Evolutionary conservation across 2,329 filamentous ascomycete species (phyloP).

Genomic region (Aspergillus bombycis): DNA sequence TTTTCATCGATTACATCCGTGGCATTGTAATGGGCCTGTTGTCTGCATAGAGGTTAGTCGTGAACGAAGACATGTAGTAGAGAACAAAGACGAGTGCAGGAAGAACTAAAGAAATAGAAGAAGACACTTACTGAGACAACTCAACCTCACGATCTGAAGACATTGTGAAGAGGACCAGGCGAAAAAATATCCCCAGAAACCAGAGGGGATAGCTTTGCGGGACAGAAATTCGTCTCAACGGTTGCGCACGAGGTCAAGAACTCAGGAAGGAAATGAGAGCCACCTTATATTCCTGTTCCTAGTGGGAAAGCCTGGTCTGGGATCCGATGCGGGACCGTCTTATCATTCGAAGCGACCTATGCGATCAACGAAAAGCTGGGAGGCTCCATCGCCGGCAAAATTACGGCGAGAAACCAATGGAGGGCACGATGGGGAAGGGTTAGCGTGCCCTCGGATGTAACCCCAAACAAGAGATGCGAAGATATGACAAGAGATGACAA

Average conservation of each 20-base stretch:
- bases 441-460: constrained; percentile 31
- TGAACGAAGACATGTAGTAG: not conserved
- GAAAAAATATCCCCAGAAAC: constrained; percentile 9
- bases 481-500: constrained; percentile 24
- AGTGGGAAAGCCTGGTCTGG: constrained; percentile 14
- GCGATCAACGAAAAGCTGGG: constrained; percentile 18
- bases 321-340: constrained; percentile 64
- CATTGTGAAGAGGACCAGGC: constrained; percentile 23
- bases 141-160: constrained; percentile 34
- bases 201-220: constrained; percentile 4
- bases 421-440: constrained; percentile 8
- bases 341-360: constrained; percentile 3
- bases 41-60: constrained; percentile 15
- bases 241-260: constrained; percentile 14
- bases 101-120: not conserved
- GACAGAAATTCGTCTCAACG: constrained; percentile 16
- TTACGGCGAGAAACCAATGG: constrained; percentile 20
- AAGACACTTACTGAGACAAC: constrained; percentile 29
- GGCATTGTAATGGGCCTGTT: constrained; percentile 21
- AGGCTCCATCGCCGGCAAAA: constrained; percentile 22
- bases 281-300: constrained; percentile 32
- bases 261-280: constrained; percentile 18
- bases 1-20: constrained; percentile 30
- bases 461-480: constrained; percentile 23
- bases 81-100: not conserved